Base-by-base conservation (phyloP, 140 eudicot genomes). In the Flaveria floridana region DNA sequence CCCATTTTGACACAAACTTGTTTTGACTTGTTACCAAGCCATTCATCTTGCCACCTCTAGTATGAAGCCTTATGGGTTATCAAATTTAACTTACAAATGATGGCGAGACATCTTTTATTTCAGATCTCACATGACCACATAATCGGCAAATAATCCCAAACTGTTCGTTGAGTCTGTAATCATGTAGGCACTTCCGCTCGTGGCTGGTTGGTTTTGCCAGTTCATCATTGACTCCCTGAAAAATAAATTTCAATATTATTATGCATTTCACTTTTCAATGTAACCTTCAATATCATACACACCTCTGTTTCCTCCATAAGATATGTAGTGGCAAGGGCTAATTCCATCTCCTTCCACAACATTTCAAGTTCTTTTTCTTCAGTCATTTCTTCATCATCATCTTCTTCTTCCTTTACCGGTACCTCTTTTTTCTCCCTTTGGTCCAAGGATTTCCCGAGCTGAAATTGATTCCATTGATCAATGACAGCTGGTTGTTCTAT, bases 261-360 rank as follows among this genome's bases (percentile, higher is more conserved):
- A 76, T 7, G 9, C 71, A 75, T 48, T 18, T 30, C 59, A n/a
- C 70, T 65, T 65, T 37, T n/a, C 2, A 37, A n/a, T 65, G 6
- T 8, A n/a, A 65, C 16, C 6, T 65, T 37, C 18, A 65, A 65
- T 65, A 65, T 37, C n/a, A 65, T 16, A 34, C 70, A 15, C 52
- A 86, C 99, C 96, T 84, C 91, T 21, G 79, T 75, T 61, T 87
- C 95, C 12, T 94, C 97, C 73, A 90, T 89, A 64, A 87, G 85
- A 79, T 88, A 95, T 48, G 85, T 80, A 14, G 99, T 85, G 21
- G 95, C 96, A 53, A 95, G 62, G 65, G 96, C 92, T 44, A 90
- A 82, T 64, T 91, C 97, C 97, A 94, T 88, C 84, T 94, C 99
- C 77, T 86, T 94, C 94, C 97, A 94, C 79, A 94, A 78, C 95